Base-by-base conservation (phyloP, 257 asterid genomes). In the Ajuga chamaepitys region DNA sequence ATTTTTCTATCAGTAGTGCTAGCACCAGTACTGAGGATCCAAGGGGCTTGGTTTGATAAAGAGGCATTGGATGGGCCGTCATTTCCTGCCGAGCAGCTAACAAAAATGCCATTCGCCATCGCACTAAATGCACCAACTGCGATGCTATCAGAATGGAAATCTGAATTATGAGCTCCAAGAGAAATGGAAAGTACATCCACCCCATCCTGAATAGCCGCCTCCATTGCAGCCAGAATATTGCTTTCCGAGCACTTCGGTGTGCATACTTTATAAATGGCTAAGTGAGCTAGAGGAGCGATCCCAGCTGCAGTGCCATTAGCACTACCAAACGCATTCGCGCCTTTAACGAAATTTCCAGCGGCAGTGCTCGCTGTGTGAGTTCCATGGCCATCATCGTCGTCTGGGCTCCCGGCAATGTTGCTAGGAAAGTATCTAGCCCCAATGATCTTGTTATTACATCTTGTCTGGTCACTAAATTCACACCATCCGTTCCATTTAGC, bases 21-120 rank as follows among this genome's bases (percentile, higher is more conserved):
- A 0, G 82, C 70, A 7, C 82, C 87, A 10, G 73, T 80, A 0
- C 80, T 78, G 38, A 81, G 78, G 17, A 75, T 22, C 87, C 87
- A 81, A 0, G 84, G 82, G 9, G 82, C 82, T n/a, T 35, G 80
- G 28, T 81, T 77, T 0, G 75, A 38, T 7, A 66, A 7, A 1
- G 83, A 28, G 7, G 17, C 6, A 3, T 2, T n/a, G 0, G 7
- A 1, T 0, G 83, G 83, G 0, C 83, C 83, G 0, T 18, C 46
- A 3, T 78, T 81, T 4, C 64, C 72, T 2, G 80, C 76, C 0
- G 83, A 58, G 41, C 78, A 67, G 35, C 75, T 73, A 13, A 81
- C 75, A 13, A 73, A 18, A 14, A 78, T 72, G 5, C 78, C 83
- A 35, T 32, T 75, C 40, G 55, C 51, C 22, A 34, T 46, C 1